Evolutionary conservation across 75 land plant genomes (phyloP), one percentile per base, ranked within the genome.

Genomic region (Picea sitchensis): DNA sequence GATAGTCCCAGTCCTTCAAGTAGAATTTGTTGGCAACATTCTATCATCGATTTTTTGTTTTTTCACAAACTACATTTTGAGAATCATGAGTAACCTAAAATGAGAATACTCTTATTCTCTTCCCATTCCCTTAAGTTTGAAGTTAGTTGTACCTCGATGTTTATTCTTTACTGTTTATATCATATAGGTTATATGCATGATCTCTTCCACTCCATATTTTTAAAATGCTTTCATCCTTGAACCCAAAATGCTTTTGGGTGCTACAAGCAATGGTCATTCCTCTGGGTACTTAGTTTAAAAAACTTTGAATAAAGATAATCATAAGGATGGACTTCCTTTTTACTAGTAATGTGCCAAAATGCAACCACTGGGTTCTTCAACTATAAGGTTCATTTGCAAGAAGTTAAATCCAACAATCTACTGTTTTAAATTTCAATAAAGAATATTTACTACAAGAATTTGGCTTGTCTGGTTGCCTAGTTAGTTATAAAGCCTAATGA

Each of bases 291-390:
- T 89, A 36, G 85, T 26, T 87, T 84, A 92, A 72, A 79, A 92
- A 97, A 65, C 95, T 94, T 61, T 92, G 95, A 23, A 94, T 82
- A 65, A 96, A 94, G 76, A 88, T 88, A n/a, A 94, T 92, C 12
- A 92, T 81, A 86, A 91, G 80, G 77, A 94, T 91, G 0, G 98
- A 89, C 76, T 96, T 96, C 13, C 99, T 98, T 60, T 98, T 94
- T 18, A 98, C 99, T 31, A 95, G 99, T 12, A 98, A 83, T 95
- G 95, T 4, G 99, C 99, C 81, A 96, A 59, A 41, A 96, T 94
- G 73, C 99, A 96, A 38, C 99, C 99, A 26, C 99, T 91, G 3
- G 88, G 91, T 44, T 89, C 83, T 32, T 96, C 92, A 32, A 79
- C 34, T 14, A 94, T 73, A 23, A 96, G 79, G 59, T 96, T 96